Evolutionary conservation across 208 protist genomes (phyloP).

Genomic region (Wallacemonas sp.): DNA sequence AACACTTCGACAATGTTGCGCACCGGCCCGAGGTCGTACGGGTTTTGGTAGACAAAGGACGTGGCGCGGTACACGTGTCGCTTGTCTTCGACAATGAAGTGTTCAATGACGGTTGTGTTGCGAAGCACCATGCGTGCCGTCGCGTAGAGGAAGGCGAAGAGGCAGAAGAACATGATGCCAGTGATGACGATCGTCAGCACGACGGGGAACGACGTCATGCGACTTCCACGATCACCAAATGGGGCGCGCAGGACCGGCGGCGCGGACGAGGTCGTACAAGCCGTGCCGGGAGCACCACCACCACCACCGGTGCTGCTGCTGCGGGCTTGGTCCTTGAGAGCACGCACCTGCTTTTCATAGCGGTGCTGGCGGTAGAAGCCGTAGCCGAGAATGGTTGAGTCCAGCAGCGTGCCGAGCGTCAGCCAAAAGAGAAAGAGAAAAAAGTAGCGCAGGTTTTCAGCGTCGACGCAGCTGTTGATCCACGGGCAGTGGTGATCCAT

Average conservation of each 20-base stretch:
- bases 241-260: conserved; percentile 5
- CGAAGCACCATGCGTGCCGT: conserved; percentile 24
- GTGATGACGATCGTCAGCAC: conserved; percentile 33
- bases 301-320: no score
- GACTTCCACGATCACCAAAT: conserved; percentile 28
- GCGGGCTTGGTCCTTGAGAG: conserved; percentile 16
- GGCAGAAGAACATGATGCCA: conserved; percentile 43
- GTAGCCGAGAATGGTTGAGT: conserved; percentile 31
- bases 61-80: conserved; percentile 24
- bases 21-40: conserved; percentile 73
- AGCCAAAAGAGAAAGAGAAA: conserved; percentile 67
- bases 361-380: conserved; percentile 21
- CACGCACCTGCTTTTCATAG: conserved; percentile 25
- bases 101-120: conserved; percentile 79
- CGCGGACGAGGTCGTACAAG: background rate
- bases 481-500: conserved; percentile 94
- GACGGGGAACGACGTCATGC: conserved; percentile 33
- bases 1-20: conserved; percentile 69
- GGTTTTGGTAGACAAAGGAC: conserved; percentile 44
- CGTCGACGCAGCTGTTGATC: conserved; percentile 89
- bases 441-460: conserved; percentile 86
- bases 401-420: conserved; percentile 34
- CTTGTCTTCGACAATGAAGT: conserved; percentile 42
- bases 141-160: conserved; percentile 52
- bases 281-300: no score